phyloP scores from a whole-genome alignment of 2,329 filamentous ascomycete genomes.

The Ilyonectria sp. region DNA sequence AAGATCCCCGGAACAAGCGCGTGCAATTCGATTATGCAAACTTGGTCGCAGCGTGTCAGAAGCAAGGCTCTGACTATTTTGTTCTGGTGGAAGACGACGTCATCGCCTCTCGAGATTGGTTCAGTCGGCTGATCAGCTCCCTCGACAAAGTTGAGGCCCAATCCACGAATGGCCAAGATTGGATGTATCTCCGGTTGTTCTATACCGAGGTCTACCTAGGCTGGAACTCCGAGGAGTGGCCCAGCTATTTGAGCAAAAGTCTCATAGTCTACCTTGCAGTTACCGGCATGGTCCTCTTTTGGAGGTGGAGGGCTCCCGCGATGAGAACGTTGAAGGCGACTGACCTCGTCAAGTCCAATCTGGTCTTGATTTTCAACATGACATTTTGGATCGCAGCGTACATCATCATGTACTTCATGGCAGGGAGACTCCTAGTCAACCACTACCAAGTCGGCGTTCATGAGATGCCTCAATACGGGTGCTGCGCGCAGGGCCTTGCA shows the following conservation, averaged over 20 bases:
- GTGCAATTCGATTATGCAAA: constrained; percentile 50
- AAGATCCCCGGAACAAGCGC: constrained; percentile 41
- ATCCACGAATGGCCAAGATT: constrained; percentile 36
- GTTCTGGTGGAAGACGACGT: constrained; percentile 53
- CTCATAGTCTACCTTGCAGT: constrained; percentile 39
- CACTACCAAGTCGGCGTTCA: constrained; percentile 45
- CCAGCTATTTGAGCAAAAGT: constrained; percentile 40
- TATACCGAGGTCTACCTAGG: constrained; percentile 54
- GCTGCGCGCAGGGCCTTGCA: constrained; percentile 54
- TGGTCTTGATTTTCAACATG: constrained; percentile 25
- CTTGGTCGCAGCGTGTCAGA: constrained; percentile 45
- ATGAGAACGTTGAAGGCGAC: constrained; percentile 28
- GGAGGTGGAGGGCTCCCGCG: constrained; percentile 25
- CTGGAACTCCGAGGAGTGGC: constrained; percentile 55
- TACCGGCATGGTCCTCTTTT: constrained; percentile 28
- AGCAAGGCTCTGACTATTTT: constrained; percentile 46
- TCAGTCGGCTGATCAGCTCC: constrained; percentile 39
- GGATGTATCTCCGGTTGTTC: constrained; percentile 54
- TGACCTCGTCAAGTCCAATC: constrained; percentile 26
- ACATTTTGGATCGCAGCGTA: constrained; percentile 46
- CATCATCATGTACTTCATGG: constrained; percentile 48
- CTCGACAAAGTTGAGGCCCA: constrained; percentile 42
- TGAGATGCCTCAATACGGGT: constrained; percentile 54
- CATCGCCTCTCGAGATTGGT: constrained; percentile 51
- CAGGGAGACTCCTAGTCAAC: constrained; percentile 46